These are phyloP conservation scores for Colletotrichum sp. DNA, from an alignment of 2,329 filamentous ascomycete species.

Conservation along the genomic window DNA sequence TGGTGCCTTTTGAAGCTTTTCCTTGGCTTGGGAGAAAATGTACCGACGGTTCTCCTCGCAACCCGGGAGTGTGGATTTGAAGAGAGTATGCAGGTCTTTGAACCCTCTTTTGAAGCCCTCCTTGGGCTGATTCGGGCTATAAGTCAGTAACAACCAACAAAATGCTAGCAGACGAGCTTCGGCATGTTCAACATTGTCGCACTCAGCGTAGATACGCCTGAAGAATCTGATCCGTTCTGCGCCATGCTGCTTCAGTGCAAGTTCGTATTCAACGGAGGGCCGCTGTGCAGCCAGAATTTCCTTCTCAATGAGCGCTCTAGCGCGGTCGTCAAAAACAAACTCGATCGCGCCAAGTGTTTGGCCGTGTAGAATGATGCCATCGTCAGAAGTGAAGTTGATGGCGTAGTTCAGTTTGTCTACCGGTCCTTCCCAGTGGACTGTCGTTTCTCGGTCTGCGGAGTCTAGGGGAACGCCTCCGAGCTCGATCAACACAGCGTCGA, in stretches of 20 bases:
- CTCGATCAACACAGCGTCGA: not conserved
- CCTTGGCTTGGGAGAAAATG: not conserved
- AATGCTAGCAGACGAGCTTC: not conserved
- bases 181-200: not conserved
- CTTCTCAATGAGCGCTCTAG: not conserved
- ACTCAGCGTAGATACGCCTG: not conserved
- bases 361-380: not conserved
- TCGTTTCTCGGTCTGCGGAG: not conserved
- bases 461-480: not conserved
- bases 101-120: not conserved
- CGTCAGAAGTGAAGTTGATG: not conserved
- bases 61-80: not conserved
- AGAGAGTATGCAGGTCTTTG: not conserved
- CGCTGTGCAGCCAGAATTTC: not conserved
- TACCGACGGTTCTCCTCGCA: not conserved
- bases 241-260: not conserved
- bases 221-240: not conserved
- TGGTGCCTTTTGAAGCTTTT: not conserved
- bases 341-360: not conserved
- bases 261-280: not conserved
- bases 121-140: not conserved
- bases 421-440: not conserved
- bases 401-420: fast-evolving
- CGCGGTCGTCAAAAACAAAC: not conserved
- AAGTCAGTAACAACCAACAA: not conserved